Conservation (phyloP, 176 grass and related monocot species). For the Avena eriantha region DNA sequence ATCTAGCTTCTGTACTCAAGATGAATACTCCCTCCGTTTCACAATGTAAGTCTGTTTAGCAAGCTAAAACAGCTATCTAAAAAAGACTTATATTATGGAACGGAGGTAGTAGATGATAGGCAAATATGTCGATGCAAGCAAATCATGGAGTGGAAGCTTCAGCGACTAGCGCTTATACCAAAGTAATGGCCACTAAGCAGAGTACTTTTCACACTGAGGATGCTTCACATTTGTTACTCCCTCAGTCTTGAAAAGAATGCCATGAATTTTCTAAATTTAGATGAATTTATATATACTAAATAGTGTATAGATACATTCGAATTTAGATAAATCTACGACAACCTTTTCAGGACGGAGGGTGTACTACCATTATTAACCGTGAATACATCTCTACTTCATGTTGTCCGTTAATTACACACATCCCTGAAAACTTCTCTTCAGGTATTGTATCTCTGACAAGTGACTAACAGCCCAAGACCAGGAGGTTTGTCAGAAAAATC, state of each 20-base stretch:
- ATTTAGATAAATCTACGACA: neutral
- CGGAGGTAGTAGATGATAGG: neutral
- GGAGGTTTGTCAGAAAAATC: neutral
- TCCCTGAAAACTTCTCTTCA: neutral
- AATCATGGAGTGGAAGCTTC: neutral
- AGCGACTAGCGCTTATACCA: neutral
- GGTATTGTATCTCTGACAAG: neutral
- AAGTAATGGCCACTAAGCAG: neutral
- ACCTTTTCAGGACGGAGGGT: neutral
- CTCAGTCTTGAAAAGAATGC: too few species aligned
- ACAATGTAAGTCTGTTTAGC: too few species aligned
- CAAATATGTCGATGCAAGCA: neutral
- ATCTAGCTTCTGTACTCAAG: neutral
- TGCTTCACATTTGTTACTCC: neutral
- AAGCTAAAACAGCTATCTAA: too few species aligned
- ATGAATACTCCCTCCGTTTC: too few species aligned
- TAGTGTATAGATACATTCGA: too few species aligned
- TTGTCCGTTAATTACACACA: neutral
- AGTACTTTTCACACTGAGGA: neutral
- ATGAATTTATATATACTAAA: too few species aligned
- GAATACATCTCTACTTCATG: neutral
- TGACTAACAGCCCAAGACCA: too few species aligned
- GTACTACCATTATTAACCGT: neutral
- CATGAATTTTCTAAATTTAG: too few species aligned
- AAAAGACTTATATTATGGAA: too few species aligned